Percentiles rank a stretch among this genome's conserved stretches.
Evolutionary conservation across 108 stramenopile species (phyloP).

Genomic region (Cyclotella distinguenda): DNA sequence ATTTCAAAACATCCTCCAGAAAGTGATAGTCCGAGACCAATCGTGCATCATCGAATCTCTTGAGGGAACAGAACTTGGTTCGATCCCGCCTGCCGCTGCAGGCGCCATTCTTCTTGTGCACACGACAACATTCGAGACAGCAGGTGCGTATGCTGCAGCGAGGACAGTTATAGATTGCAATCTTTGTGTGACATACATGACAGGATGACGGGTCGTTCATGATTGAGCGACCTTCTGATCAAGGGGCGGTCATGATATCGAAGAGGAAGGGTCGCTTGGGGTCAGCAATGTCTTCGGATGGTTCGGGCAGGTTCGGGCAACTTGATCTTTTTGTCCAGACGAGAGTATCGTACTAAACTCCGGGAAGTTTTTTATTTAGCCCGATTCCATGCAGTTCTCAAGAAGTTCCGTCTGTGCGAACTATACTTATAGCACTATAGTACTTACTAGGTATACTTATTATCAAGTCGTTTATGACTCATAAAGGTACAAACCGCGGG

Average conservation of each 20-base stretch:
- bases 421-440: too few relatives aligned
- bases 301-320: too few relatives aligned
- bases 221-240: background rate
- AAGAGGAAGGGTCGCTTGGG: background rate
- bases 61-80: slow-evolving; percentile 44
- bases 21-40: slow-evolving; percentile 75
- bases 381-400: too few relatives aligned
- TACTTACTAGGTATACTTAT: too few relatives aligned
- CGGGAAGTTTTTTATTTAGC: too few relatives aligned
- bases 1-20: slow-evolving; percentile 67
- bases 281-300: background rate
- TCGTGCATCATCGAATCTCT: slow-evolving; percentile 53
- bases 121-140: slow-evolving; percentile 4
- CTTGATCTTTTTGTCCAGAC: too few relatives aligned
- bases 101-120: slow-evolving; percentile 1
- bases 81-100: slow-evolving; percentile 79
- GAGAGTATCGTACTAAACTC: too few relatives aligned
- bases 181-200: background rate
- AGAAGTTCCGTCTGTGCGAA: too few relatives aligned
- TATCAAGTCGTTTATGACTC: too few relatives aligned
- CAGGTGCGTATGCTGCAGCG: slow-evolving; percentile 9
- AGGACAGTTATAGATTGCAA: slow-evolving; percentile 6
- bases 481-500: too few relatives aligned
- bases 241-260: background rate
- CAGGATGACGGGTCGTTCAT: slow-evolving; percentile 3